Evolutionary conservation across 108 stramenopile genomes (phyloP), one percentile per base, ranked within the genome.

Genomic region (Discostella pseudostelligera): DNA sequence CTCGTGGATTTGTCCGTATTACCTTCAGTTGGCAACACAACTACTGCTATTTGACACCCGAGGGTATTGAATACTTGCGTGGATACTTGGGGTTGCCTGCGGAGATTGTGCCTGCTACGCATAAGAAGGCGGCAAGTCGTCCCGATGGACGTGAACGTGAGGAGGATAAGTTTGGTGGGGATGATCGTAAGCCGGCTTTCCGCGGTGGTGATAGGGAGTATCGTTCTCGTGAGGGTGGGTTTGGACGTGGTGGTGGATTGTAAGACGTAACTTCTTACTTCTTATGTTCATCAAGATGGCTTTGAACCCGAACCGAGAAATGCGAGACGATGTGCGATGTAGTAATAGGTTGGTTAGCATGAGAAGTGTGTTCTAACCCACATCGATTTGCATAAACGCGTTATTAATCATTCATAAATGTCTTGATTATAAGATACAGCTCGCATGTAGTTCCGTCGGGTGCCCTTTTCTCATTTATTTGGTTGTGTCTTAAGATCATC

Each of bases 11-110:
- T 81, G 80, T 97, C 51, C 86, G 87, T 43, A 73, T 93, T 65
- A 98, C 97, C 61, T 98, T 96, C 90, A 90, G 82, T 56, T 98
- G 98, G 97, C 98, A 96, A 73, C 93, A 96, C 88, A 83, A 84
- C 72, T 98, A 98, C 94, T 96, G 88, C 84, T 97, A 96, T 86
- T 85, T 98, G 56, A 97, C 96, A 22, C 83, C 80, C 48, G 97
- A 93, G 72, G 98, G 98, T 49, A 94, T 98, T 74, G 96, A 94
- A 54, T 98, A 97, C 89, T 84, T 98, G 12, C 85, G 98, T 14
- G 70, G 80, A 43, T 97, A 96, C 85, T 77, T 98, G 28, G 92
- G 86, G 42, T 78, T 98, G 35, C 97, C 98, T 47, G 85, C 88
- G 48, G 97, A 97, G 82, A 95, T 97, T 83, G 95, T 96, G 21